Base-by-base conservation (phyloP, 345 rosid genomes). In the Barbarea vulgaris region DNA sequence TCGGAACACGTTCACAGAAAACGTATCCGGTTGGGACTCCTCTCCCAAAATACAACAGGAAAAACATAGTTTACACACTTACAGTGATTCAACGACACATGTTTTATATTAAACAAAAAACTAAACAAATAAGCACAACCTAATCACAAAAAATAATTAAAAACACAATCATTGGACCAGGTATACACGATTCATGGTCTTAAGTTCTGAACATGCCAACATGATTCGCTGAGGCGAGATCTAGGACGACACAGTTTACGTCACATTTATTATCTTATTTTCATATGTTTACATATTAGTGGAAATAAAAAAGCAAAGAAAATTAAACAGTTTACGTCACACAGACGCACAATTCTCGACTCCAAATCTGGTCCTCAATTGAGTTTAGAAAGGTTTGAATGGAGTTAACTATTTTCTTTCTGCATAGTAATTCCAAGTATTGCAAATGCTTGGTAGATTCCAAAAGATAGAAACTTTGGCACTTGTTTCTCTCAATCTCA, bases 381-480 rank as follows among this genome's bases (percentile, higher is more conserved):
- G 12, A 50, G 54, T 50, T 50, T 50, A 50, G 14, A 19, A 19
- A 19, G 25, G 25, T 50, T 50, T 4, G 14, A 55, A 15, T 28
- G 39, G 39, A n/a, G 41, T 57, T 31, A 13, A 31, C 22, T 9
- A 2, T 9, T n/a, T 55, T 30, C 41, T 17, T n/a, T n/a, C n/a
- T n/a, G 22, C 62, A 57, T 30, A 15, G 15, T 55, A 5, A 7
- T 8, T 17, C 24, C 5, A 3, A 15, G 21, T 56, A 27, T 56
- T 0, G 44, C 18, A 70, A 46, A 70, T 46, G 74, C 37, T 70
- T 59, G 66, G 33, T 57, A 19, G 66, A 51, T 39, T 25, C 51
- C 25, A 34, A 14, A 36, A 51, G 64, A 69, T 56, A 8, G 15
- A 72, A 7, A 37, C 13, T 2, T 19, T 64, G 64, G 25, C 17